Evolutionary conservation across 1,139 yeast genomes (phyloP).

Genomic region (Kodamaea sp.): DNA sequence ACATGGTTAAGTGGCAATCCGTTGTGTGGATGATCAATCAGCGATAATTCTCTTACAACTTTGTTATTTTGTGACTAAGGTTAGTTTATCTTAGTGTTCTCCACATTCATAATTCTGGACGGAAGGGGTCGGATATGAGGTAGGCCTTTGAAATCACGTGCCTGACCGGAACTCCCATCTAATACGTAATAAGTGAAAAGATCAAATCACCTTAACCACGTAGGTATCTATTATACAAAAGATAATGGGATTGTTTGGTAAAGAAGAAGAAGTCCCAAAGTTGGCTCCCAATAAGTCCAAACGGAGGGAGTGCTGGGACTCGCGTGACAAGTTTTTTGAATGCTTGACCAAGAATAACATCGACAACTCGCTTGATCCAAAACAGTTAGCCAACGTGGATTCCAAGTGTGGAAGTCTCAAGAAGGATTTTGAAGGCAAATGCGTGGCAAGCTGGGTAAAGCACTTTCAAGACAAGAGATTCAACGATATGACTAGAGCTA

Average conservation of each 20-base stretch:
- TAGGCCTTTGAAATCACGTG: too few species aligned
- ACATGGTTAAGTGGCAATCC: too few species aligned
- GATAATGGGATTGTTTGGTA: slow-evolving; percentile 41
- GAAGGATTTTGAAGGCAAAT: slow-evolving; percentile 38
- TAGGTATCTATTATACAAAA: too few species aligned
- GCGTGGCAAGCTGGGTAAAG: slow-evolving; percentile 48
- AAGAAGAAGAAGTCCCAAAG: slow-evolving; percentile 25
- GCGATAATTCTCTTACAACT: too few species aligned
- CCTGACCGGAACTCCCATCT: too few species aligned
- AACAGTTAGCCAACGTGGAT: slow-evolving; percentile 33
- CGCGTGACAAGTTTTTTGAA: slow-evolving; percentile 44
- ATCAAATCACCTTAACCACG: too few species aligned
- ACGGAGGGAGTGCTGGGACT: slow-evolving; percentile 46
- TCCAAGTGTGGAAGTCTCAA: slow-evolving; percentile 37
- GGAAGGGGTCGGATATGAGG: too few species aligned
- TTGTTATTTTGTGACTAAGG: too few species aligned
- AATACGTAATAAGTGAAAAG: too few species aligned
- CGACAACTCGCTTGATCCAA: slow-evolving; percentile 47
- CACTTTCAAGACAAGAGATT: slow-evolving; percentile 51
- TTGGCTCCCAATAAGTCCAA: slow-evolving; percentile 44
- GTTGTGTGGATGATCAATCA: too few species aligned
- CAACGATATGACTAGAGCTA: slow-evolving; percentile 42
- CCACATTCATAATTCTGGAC: too few species aligned
- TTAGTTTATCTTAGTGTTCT: too few species aligned
- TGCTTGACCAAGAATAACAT: slow-evolving; percentile 42